Conservation (phyloP, 495 filamentous ascomycete species). For the Xylaria nigripes region DNA sequence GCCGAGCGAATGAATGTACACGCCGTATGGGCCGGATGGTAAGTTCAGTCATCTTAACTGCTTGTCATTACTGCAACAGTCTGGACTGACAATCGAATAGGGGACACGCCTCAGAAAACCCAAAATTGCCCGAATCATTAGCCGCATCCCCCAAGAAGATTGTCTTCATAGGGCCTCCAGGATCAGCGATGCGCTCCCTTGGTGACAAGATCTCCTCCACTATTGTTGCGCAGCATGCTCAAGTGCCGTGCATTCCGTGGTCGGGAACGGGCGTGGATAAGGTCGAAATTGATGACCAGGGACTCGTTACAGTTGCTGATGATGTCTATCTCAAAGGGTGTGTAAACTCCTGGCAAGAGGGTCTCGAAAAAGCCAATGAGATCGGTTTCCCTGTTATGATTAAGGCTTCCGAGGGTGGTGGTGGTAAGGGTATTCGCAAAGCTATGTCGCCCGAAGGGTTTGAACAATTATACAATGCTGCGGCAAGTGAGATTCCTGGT, state of each 20-base stretch:
- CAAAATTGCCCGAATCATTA: slow-evolving; percentile 88
- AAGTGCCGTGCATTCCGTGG: slow-evolving; percentile 98
- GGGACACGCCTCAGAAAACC: slow-evolving; percentile 99
- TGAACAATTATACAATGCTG: slow-evolving; percentile 77
- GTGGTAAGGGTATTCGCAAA: slow-evolving; percentile 98
- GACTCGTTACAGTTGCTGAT: slow-evolving; percentile 86
- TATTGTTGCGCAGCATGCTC: slow-evolving; percentile 95
- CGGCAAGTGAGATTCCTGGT: slow-evolving; percentile 95
- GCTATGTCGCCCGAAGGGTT: slow-evolving; percentile 83
- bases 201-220: slow-evolving; percentile 99
- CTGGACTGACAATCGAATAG: slow-evolving; percentile 34
- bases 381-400: slow-evolving; percentile 99
- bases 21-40: slow-evolving; percentile 99
- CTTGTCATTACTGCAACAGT: neutral
- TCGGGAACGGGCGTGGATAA: slow-evolving; percentile 84
- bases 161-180: slow-evolving; percentile 95
- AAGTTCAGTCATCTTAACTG: slow-evolving; percentile 23
- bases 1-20: slow-evolving; percentile 98
- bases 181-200: slow-evolving; percentile 96
- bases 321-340: slow-evolving; percentile 86
- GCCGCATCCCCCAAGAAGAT: slow-evolving; percentile 96
- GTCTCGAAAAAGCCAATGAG: slow-evolving; percentile 72
- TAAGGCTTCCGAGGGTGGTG: slow-evolving; percentile 99
- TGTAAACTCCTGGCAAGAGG: slow-evolving; percentile 79
- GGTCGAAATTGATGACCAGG: slow-evolving; percentile 68